Evolutionary conservation across 2,329 filamentous ascomycete species (phyloP).

Genomic region (Bipolaris cookei): DNA sequence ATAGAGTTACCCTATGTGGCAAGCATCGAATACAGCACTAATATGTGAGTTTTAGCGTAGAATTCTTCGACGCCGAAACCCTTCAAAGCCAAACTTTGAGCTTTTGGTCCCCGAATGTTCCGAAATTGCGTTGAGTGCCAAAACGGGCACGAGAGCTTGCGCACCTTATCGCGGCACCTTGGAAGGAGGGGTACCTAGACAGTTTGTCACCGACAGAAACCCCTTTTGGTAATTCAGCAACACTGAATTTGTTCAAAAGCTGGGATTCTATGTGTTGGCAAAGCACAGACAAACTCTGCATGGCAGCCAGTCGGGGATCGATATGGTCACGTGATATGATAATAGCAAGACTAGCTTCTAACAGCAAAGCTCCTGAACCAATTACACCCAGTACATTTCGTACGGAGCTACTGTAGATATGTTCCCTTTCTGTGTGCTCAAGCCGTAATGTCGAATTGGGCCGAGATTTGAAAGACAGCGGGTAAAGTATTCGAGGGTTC

Average conservation of each 20-base stretch:
- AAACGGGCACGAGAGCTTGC: not conserved
- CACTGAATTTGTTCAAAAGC: not conserved
- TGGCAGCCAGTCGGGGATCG: not conserved
- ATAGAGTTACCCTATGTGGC: constrained; percentile 11
- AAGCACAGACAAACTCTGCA: not conserved
- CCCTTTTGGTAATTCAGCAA: not conserved
- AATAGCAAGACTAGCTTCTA: not conserved
- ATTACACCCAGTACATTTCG: no score
- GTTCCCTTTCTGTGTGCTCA: not conserved
- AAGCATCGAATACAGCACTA: constrained; percentile 22
- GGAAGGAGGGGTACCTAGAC: not conserved
- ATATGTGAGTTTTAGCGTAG: constrained; percentile 18
- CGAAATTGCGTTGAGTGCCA: not conserved
- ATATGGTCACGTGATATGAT: not conserved
- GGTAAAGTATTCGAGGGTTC: not conserved
- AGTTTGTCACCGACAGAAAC: not conserved
- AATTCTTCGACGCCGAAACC: not conserved
- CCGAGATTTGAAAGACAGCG: not conserved
- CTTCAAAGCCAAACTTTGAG: not conserved
- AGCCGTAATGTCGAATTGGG: not conserved
- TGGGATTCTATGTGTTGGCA: not conserved
- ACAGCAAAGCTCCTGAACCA: not conserved
- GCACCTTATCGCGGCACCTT: not conserved
- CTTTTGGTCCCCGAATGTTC: not conserved
- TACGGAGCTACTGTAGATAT: not conserved